Evolutionary conservation across 176 grass and related monocot species (phyloP).

Genomic region (Raddia distichophylla): DNA sequence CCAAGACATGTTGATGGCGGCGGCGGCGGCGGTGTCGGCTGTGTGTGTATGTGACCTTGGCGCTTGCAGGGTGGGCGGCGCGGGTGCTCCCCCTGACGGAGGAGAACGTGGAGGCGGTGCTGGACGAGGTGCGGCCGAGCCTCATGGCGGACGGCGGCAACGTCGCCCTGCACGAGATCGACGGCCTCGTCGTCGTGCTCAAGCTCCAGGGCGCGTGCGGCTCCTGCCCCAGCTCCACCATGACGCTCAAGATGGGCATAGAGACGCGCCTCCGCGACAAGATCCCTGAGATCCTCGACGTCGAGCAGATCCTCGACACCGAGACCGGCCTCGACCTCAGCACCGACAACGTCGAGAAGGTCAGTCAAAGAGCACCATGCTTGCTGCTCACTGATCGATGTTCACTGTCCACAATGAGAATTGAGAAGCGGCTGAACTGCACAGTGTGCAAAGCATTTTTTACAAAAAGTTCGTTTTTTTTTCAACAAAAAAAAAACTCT

Average conservation of each 20-base stretch:
- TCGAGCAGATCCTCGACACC: constrained; percentile 88
- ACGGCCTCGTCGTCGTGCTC: constrained; percentile 85
- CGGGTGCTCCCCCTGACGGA: constrained; percentile 76
- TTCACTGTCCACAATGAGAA: neutral
- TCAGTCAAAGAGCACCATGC: constrained; percentile 9
- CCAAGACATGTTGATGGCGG: neutral
- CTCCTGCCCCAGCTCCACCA: constrained; percentile 97
- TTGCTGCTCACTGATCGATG: neutral
- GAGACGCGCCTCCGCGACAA: constrained; percentile 92
- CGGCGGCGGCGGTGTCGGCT: too few species aligned
- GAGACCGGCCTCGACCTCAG: constrained; percentile 97
- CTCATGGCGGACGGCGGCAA: constrained; percentile 95
- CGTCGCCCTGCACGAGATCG: constrained; percentile 92
- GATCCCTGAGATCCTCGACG: constrained; percentile 80
- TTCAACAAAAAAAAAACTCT: too few species aligned
- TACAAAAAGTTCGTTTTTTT: too few species aligned
- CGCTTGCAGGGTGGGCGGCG: constrained; percentile 50
- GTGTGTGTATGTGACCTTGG: neutral
- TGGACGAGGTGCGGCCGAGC: constrained; percentile 83
- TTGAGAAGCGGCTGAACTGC: neutral
- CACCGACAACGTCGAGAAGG: constrained; percentile 85
- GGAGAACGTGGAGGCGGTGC: constrained; percentile 88
- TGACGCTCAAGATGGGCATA: constrained; percentile 98
- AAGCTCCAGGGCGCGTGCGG: constrained; percentile 95
- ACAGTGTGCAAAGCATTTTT: neutral